These are phyloP conservation scores for Tolypocladium ophioglossoides DNA, from an alignment of 2,329 filamentous ascomycete species.

Conservation along the genomic window DNA sequence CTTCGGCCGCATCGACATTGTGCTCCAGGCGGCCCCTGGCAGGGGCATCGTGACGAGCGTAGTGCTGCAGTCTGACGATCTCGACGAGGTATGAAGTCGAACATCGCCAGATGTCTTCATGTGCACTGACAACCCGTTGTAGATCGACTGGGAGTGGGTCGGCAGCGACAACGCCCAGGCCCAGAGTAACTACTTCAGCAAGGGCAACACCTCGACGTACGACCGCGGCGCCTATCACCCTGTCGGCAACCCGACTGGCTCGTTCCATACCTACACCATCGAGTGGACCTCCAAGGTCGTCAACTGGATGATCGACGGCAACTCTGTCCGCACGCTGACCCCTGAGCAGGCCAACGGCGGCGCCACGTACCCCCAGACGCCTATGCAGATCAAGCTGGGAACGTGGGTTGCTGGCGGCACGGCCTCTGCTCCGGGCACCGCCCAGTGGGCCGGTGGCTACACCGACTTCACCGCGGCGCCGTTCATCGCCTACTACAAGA, in stretches of 20 bases:
- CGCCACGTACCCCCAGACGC: conserved; percentile 58
- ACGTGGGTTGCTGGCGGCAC: conserved; percentile 52
- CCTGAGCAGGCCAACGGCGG: conserved; percentile 48
- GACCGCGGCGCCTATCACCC: conserved; percentile 56
- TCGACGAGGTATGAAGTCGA: conserved; percentile 41
- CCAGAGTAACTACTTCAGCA: conserved; percentile 77
- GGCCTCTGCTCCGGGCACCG: conserved; percentile 57
- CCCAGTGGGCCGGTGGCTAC: conserved; percentile 56
- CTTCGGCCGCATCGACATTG: conserved; percentile 80
- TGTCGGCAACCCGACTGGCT: conserved; percentile 36
- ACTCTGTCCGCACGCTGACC: conserved; percentile 48
- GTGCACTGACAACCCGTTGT: neutral
- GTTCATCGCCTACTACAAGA: conserved; percentile 47
- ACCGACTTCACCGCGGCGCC: conserved; percentile 40
- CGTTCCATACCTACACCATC: conserved; percentile 55
- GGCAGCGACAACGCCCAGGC: conserved; percentile 57
- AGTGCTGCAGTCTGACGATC: conserved; percentile 79
- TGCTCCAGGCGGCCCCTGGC: conserved; percentile 69
- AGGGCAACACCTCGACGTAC: conserved; percentile 60
- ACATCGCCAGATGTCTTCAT: neutral
- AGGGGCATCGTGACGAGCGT: conserved; percentile 80
- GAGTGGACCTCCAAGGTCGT: conserved; percentile 57
- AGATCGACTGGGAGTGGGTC: conserved; percentile 92
- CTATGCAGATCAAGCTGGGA: conserved; percentile 61
- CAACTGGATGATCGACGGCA: conserved; percentile 55